phyloP scores from a whole-genome alignment of 2,329 filamentous ascomycete genomes.

The Botrytis byssoidea region DNA sequence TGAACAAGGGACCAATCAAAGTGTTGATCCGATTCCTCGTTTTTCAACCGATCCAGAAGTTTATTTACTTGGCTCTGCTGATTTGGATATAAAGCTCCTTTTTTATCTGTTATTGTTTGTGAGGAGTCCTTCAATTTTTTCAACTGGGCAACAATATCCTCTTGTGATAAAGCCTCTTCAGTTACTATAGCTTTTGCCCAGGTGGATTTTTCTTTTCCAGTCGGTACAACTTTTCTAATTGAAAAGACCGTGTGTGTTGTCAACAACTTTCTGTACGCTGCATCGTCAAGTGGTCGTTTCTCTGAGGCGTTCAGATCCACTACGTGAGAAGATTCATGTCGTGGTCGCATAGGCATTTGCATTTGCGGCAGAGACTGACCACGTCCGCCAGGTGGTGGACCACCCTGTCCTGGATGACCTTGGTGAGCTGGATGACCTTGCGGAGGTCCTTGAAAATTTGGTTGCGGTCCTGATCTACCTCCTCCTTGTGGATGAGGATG shows the following conservation, averaged over 20 bases:
- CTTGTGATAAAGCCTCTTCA: conserved; percentile 32
- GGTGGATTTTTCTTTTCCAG: conserved; percentile 30
- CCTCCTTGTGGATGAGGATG: not conserved
- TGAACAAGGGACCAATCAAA: conserved; percentile 38
- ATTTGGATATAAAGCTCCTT: conserved; percentile 29
- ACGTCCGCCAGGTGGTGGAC: not conserved
- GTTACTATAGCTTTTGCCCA: conserved; percentile 34
- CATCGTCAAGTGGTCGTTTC: conserved; percentile 13
- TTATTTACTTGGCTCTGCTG: conserved; percentile 36
- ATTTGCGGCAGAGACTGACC: conserved; percentile 11
- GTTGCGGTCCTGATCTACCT: not conserved
- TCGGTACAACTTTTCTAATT: conserved; percentile 30
- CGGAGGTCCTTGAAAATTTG: not conserved
- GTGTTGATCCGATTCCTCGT: conserved; percentile 28
- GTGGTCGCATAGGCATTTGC: conserved; percentile 16
- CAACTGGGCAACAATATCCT: conserved; percentile 34
- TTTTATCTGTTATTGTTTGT: conserved; percentile 35
- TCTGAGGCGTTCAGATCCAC: conserved; percentile 5
- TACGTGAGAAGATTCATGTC: conserved; percentile 9
- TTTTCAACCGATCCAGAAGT: conserved; percentile 34
- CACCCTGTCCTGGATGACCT: not conserved
- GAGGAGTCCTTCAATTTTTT: conserved; percentile 32
- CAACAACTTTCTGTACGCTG: conserved; percentile 7
- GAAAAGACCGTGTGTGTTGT: conserved; percentile 30
- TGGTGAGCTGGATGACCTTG: not conserved